These are phyloP conservation scores for Boletus vinaceobasis DNA, from an alignment of 768 basidiomycete species.

Conservation along the genomic window DNA sequence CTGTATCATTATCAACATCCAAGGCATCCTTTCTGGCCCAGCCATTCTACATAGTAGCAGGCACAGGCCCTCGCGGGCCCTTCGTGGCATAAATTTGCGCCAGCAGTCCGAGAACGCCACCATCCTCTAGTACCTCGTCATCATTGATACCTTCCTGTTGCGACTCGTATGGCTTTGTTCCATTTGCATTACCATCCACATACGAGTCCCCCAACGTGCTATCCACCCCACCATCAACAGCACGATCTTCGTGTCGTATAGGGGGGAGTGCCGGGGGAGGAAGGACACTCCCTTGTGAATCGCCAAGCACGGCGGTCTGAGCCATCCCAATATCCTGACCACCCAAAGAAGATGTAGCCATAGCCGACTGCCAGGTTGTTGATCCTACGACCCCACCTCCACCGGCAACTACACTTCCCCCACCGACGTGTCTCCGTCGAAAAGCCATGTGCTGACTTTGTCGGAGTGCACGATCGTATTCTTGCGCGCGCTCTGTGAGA, in stretches of 20 bases:
- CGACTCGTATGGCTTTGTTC: constrained; percentile 35
- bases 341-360: constrained; percentile 43
- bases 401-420: constrained; percentile 31
- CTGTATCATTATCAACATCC: neutral
- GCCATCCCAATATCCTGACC: constrained; percentile 48
- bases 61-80: constrained; percentile 42
- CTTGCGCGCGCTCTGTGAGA: constrained; percentile 56
- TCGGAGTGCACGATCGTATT: constrained; percentile 71
- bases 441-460: constrained; percentile 61
- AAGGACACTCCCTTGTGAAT: constrained; percentile 61
- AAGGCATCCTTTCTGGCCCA: neutral
- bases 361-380: constrained; percentile 41
- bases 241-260: constrained; percentile 47
- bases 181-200: constrained; percentile 58
- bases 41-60: constrained; percentile 41
- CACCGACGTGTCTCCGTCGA: constrained; percentile 36
- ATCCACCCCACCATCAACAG: constrained; percentile 52
- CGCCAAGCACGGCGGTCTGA: constrained; percentile 70
- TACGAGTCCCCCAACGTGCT: constrained; percentile 67
- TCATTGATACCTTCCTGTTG: constrained; percentile 53
- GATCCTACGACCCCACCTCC: constrained; percentile 50
- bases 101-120: constrained; percentile 79
- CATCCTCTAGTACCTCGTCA: constrained; percentile 69
- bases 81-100: constrained; percentile 80
- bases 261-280: constrained; percentile 8